Base-by-base conservation (phyloP, 2,329 filamentous ascomycete species). In the Ophiostoma sp. region DNA sequence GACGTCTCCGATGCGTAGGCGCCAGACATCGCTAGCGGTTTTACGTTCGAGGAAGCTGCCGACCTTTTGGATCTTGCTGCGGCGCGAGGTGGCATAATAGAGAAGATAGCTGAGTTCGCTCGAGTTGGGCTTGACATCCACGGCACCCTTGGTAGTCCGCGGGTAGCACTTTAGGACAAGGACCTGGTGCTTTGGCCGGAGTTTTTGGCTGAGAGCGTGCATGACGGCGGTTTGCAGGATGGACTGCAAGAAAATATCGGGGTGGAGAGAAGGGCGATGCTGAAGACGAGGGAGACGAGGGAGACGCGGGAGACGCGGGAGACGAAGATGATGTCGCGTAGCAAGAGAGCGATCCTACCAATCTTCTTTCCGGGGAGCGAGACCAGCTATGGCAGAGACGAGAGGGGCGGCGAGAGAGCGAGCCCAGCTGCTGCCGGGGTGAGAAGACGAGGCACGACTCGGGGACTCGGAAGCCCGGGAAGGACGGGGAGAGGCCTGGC, bases 151-250 rank as follows among this genome's bases (percentile, higher is more conserved):
- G 74, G 92, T 92, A 74, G 92, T 94, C 75, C 91, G 90, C 57
- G 95, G 95, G 80, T 97, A 99, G 84, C 94, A 98, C 83, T 97
- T 97, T 74, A 97, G 87, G 75, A 97, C 90, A 72, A 98, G 84
- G 75, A 97, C 92, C 85, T 98, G 94, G 82, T 99, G 95, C 84
- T 97, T 98, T 36, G 95, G 94, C 72, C 94, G 92, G 80, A 87
- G 89, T 80, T 84, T 88, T 76, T 89, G 84, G 80, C 87, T 84
- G 73, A 90, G 83, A 77, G 87, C 84, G 77, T 90, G 84, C 88
- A 90, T 90, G 72, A 76, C 77, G 78, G 72, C 75, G 75, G 71
- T 11, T 6, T 39, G 1, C 23, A 44, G 23, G n/a, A 67, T 23
- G 11, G 65, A 27, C 65, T 15, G 65, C 15, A 36, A 5, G 5